These are phyloP conservation scores for Erodium maritimum DNA, from an alignment of 345 rosid species.

Conservation along the genomic window DNA sequence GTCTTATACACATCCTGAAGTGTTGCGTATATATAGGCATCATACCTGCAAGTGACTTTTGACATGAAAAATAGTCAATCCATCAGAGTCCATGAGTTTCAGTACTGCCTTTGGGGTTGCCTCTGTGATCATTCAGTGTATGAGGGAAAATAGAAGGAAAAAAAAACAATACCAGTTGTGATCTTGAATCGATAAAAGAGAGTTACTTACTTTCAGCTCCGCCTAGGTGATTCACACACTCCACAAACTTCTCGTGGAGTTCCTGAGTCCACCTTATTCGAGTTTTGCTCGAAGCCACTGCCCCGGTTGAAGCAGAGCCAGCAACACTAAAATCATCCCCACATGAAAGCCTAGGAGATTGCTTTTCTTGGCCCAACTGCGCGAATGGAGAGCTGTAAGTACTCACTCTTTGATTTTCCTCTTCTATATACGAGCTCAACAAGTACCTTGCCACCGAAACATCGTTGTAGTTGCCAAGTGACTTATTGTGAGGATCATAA, in stretches of 20 bases:
- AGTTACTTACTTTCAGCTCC: conserved; percentile 62
- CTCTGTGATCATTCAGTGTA: conserved; percentile 28
- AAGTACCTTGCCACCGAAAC: conserved; percentile 6
- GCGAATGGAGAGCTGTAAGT: conserved; percentile 15
- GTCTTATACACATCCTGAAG: too few relatives aligned
- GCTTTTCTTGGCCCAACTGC: conserved; percentile 24
- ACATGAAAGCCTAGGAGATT: conserved; percentile 17
- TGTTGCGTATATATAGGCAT: too few relatives aligned
- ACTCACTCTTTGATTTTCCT: conserved; percentile 41
- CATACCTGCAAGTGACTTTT: conserved; percentile 91
- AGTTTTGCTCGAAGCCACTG: conserved; percentile 30
- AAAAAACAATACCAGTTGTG: neutral
- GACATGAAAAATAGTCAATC: conserved; percentile 86
- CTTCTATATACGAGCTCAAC: conserved; percentile 27
- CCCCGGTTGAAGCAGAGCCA: conserved; percentile 13
- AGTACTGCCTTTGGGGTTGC: conserved; percentile 90
- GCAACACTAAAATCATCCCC: conserved; percentile 7
- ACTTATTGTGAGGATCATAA: conserved; percentile 1
- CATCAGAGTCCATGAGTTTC: conserved; percentile 81
- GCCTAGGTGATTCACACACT: conserved; percentile 66
- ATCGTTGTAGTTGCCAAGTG: neutral
- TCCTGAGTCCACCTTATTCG: conserved; percentile 82
- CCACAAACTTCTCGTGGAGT: conserved; percentile 81
- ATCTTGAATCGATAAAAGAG: neutral
- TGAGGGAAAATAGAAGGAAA: neutral